Evolutionary conservation across 1,139 yeast genomes (phyloP), one percentile per base, ranked within the genome.

Genomic region (Saccharomycopsis phalli): DNA sequence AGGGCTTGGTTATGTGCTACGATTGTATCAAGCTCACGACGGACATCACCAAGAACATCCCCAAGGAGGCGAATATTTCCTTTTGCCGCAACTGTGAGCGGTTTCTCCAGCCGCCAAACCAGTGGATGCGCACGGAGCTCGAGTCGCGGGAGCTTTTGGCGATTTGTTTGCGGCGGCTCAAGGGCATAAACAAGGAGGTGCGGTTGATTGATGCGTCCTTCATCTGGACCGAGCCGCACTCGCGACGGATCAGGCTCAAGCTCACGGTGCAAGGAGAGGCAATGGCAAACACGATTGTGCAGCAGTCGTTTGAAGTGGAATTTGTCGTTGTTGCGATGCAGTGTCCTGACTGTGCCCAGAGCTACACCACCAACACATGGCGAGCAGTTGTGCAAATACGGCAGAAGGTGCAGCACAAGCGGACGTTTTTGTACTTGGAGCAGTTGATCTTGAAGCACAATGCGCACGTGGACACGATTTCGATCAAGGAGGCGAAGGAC

Each of bases 171-270:
- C 76, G 93, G 60, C 74, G 93, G 59, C 69, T 93, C 51, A 84
- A 81, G 54, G 98, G 98, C 41, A 69, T 93, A 51, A 80, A 75
- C 49, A 87, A 86, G 55, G 47, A 44, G 8, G 93, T 88, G 38
- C 71, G 98, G 51, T 69, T 91, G 47, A 76, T 88, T 25, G 98
- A 93, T 65, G 98, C 98, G 4, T 74, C 88, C 3, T 91, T 91
- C 55, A 78, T 91, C 48, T 91, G 99, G 99, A 91, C 99, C 1
- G 99, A 91, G 62, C 98, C 99, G 1, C 99, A 91, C 61, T 88
- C 97, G 21, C 78, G 98, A 60, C 79, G 98, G 69, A 76, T 91
- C 50, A 75, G 88, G 58, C 76, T 91, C 49, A 88, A 87, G 56
- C 63, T 93, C 39, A 86, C 98, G 0, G 95, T 91, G 14, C 98